These are phyloP conservation scores for Auricularia auricula-judae DNA, from an alignment of 768 basidiomycete species.

Conservation along the genomic window DNA sequence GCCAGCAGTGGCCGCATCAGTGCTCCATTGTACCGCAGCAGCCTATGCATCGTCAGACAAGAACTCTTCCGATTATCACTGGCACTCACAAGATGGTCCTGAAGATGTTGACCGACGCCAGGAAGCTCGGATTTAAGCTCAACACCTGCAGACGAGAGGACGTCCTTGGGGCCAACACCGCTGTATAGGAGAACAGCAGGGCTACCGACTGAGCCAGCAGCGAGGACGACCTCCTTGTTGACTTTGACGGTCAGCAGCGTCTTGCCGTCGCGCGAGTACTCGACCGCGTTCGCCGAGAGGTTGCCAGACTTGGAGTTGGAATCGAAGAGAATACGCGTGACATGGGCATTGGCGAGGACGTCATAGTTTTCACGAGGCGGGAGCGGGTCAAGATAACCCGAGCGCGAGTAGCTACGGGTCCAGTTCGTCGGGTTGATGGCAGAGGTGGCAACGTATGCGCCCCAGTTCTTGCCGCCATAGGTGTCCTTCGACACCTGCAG, in stretches of 20 bases:
- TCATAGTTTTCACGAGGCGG: constrained; percentile 53
- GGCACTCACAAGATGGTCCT: constrained; percentile 37
- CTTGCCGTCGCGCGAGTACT: constrained; percentile 31
- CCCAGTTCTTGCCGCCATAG: constrained; percentile 37
- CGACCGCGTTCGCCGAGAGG: constrained; percentile 33
- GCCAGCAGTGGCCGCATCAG: constrained; percentile 15
- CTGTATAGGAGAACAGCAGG: constrained; percentile 45
- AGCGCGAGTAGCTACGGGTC: constrained; percentile 53
- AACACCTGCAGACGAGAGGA: constrained; percentile 36
- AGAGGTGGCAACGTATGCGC: constrained; percentile 44
- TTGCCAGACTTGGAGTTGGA: constrained; percentile 18
- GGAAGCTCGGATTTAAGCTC: constrained; percentile 27
- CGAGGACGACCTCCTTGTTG: constrained; percentile 47
- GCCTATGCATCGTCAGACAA: not conserved
- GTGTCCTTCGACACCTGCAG: constrained; percentile 19
- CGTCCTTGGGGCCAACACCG: constrained; percentile 47
- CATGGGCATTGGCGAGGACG: constrained; percentile 49
- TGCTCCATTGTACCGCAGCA: not conserved
- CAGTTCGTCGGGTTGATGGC: constrained; percentile 53
- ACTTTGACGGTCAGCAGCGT: constrained; percentile 34
- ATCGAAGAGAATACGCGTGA: constrained; percentile 40
- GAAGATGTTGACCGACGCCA: constrained; percentile 50
- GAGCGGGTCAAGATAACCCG: constrained; percentile 54
- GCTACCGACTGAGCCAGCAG: constrained; percentile 39
- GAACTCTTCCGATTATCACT: too few relatives aligned